Evolutionary conservation across 1,284 basidiomycete species (phyloP).

Genomic region (Inonotus obliquus): DNA sequence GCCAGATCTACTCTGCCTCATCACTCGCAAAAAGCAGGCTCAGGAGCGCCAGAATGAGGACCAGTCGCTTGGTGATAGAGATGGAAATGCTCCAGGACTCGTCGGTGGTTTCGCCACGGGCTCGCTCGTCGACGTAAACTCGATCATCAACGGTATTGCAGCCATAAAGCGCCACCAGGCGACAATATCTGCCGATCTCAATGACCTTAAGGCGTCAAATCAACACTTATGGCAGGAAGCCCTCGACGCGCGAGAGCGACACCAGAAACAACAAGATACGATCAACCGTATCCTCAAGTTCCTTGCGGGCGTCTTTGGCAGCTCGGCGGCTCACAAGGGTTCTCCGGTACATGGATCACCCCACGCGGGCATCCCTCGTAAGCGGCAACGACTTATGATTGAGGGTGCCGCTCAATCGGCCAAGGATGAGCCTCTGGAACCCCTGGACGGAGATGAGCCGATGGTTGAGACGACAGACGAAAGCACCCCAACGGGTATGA

Average conservation of each 20-base stretch:
- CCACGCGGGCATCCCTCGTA: slow-evolving; percentile 46
- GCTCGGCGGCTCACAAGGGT: slow-evolving; percentile 19
- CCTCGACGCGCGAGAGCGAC: slow-evolving; percentile 61
- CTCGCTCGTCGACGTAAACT: slow-evolving; percentile 67
- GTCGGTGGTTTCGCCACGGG: slow-evolving; percentile 32
- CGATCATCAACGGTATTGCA: slow-evolving; percentile 78
- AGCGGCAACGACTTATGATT: slow-evolving; percentile 61
- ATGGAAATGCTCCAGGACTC: slow-evolving; percentile 10
- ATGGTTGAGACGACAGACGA: slow-evolving; percentile 20
- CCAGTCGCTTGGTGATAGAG: slow-evolving; percentile 25
- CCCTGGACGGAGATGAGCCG: slow-evolving; percentile 36
- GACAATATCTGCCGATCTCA: slow-evolving; percentile 83
- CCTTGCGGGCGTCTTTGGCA: slow-evolving; percentile 55
- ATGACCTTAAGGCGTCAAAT: slow-evolving; percentile 85
- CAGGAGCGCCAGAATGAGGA: slow-evolving; percentile 29
- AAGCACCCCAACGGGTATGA: slow-evolving; percentile 17
- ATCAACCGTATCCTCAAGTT: slow-evolving; percentile 60
- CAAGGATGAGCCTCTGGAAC: slow-evolving; percentile 34
- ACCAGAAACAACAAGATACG: slow-evolving; percentile 58
- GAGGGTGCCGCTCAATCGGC: slow-evolving; percentile 40
- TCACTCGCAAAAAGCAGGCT: slow-evolving; percentile 72
- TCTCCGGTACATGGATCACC: slow-evolving; percentile 28
- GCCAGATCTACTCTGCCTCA: slow-evolving; percentile 86
- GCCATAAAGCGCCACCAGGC: slow-evolving; percentile 91
- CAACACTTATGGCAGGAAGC: slow-evolving; percentile 92